phyloP scores from a whole-genome alignment of 2,329 filamentous ascomycete species.

The Alternaria infectoria region DNA sequence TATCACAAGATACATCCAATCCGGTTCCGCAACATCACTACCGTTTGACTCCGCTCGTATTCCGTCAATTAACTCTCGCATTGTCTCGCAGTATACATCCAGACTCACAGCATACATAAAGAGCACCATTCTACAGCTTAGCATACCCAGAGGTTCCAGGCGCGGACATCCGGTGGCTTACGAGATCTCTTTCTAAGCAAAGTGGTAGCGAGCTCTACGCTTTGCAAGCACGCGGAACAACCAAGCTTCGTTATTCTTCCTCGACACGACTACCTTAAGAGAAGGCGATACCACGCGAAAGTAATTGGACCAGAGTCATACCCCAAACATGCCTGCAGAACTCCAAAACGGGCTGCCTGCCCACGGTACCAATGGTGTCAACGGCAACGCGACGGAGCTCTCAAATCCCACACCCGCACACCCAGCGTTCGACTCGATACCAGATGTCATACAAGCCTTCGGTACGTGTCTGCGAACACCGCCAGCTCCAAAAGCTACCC shows the following conservation, averaged over 20 bases:
- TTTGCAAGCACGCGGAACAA: not conserved
- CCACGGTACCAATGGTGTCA: slow-evolving; percentile 26
- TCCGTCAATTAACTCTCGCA: not conserved
- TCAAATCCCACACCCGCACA: slow-evolving; percentile 38
- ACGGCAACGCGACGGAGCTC: slow-evolving; percentile 24
- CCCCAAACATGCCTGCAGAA: slow-evolving; percentile 31
- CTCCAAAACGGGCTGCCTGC: slow-evolving; percentile 17
- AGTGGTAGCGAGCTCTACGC: not conserved
- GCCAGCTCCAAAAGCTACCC: not conserved
- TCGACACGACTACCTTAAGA: not conserved
- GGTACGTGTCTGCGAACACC: slow-evolving; percentile 32
- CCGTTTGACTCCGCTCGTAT: not conserved
- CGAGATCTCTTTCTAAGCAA: slow-evolving; percentile 10
- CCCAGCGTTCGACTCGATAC: slow-evolving; percentile 55
- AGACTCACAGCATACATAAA: not conserved
- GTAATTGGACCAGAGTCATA: not conserved
- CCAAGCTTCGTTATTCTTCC: not conserved
- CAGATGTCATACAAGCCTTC: slow-evolving; percentile 54
- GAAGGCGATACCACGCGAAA: not conserved
- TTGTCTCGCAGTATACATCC: not conserved
- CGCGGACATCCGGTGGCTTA: slow-evolving; percentile 7
- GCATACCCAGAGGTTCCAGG: not conserved
- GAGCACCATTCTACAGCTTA: not conserved
- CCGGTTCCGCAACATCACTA: slow-evolving; percentile 10
- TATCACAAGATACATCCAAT: too few relatives aligned